Percentiles rank a stretch among this genome's conserved stretches.
Evolutionary conservation across 257 asterid species (phyloP).

Genomic region (Nicotiana noctiflora): DNA sequence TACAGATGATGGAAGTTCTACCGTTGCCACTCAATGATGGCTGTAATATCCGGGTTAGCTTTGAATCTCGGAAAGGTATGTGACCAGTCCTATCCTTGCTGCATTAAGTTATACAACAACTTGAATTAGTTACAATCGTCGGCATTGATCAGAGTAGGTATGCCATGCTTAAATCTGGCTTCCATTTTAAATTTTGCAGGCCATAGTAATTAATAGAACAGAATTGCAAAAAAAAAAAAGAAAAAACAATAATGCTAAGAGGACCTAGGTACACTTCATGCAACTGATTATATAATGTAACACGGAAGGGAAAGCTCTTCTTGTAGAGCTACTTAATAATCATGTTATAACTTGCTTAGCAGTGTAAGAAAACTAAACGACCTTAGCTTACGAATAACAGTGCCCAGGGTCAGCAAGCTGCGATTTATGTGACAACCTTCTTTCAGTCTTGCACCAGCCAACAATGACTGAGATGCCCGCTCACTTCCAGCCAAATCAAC

Average conservation of each 20-base stretch:
- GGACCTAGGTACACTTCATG: background rate
- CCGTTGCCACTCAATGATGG: conserved; percentile 22
- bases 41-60: conserved; percentile 24
- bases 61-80: conserved; percentile 23
- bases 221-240: background rate
- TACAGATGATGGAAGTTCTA: conserved; percentile 26
- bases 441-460: conserved; percentile 38
- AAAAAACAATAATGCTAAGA: background rate
- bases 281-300: background rate
- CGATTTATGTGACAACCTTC: conserved; percentile 50
- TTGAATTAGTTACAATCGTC: background rate
- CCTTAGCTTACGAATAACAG: conserved; percentile 59
- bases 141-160: conserved; percentile 2
- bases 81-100: conserved; percentile 25
- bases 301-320: background rate
- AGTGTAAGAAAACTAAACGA: conserved; percentile 6
- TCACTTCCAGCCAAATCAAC: conserved; percentile 54
- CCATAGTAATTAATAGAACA: background rate
- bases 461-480: conserved; percentile 35
- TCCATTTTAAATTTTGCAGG: background rate
- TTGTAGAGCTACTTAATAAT: background rate
- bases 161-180: background rate
- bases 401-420: conserved; percentile 44
- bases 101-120: background rate
- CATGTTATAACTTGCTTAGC: background rate